Evolutionary conservation across 805 yeast species (phyloP).

Genomic region (Kregervanrija delftensis): DNA sequence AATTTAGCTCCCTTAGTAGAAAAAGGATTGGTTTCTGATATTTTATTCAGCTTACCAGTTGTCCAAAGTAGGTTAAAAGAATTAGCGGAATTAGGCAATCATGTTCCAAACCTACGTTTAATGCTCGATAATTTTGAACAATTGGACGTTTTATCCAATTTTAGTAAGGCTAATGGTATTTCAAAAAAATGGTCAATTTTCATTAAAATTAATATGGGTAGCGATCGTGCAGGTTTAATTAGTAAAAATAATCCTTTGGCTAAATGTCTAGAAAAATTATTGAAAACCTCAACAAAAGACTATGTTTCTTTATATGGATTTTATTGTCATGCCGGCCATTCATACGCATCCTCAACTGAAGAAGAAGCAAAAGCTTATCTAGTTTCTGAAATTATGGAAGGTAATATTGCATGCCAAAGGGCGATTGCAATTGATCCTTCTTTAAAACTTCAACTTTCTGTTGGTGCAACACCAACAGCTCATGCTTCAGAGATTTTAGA

Average conservation of each 20-base stretch:
- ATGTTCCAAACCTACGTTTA: constrained; percentile 35
- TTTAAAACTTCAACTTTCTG: constrained; percentile 46
- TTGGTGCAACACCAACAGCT: constrained; percentile 80
- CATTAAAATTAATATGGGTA: constrained; percentile 66
- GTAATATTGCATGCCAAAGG: constrained; percentile 42
- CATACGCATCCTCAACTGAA: constrained; percentile 44
- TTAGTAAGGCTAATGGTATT: constrained; percentile 15
- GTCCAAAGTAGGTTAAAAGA: constrained; percentile 43
- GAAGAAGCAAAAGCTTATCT: constrained; percentile 42
- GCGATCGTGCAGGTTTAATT: constrained; percentile 57
- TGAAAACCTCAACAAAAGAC: constrained; percentile 18
- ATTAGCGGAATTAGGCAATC: constrained; percentile 35
- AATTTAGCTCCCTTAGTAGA: constrained; percentile 34
- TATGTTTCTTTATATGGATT: constrained; percentile 52
- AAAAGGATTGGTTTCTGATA: constrained; percentile 29
- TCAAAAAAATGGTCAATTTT: constrained; percentile 54
- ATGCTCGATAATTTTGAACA: constrained; percentile 61
- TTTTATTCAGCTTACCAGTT: constrained; percentile 55
- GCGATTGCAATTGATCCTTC: constrained; percentile 31
- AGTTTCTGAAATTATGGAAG: constrained; percentile 51
- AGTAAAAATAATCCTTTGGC: constrained; percentile 23
- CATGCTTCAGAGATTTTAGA: constrained; percentile 38
- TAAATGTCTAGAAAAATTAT: constrained; percentile 18
- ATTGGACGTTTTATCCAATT: constrained; percentile 38
- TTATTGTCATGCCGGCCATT: constrained; percentile 77